Evolutionary conservation across 345 rosid genomes (phyloP).

Genomic region (Mercurialis annua): DNA sequence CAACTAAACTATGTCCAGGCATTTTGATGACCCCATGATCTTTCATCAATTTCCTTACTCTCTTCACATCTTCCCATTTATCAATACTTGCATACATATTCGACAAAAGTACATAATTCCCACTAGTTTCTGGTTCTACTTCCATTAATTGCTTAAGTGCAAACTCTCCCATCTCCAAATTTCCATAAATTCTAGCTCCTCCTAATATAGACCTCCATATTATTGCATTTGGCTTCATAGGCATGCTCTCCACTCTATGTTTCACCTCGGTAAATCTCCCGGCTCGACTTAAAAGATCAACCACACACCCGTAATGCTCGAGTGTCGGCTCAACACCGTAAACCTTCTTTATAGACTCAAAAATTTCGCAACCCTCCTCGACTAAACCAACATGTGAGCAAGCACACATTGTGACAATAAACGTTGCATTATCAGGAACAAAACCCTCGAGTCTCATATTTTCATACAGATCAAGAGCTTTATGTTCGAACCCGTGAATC

Average conservation of each 20-base stretch:
- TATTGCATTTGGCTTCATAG: slow-evolving; percentile 55
- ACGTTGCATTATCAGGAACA: slow-evolving; percentile 50
- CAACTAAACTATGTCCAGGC: slow-evolving; percentile 56
- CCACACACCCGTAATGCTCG: slow-evolving; percentile 64
- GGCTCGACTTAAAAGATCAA: slow-evolving; percentile 57
- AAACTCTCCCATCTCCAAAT: slow-evolving; percentile 43
- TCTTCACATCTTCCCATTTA: slow-evolving; percentile 58
- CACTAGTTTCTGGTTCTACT: slow-evolving; percentile 51
- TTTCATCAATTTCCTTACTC: slow-evolving; percentile 60
- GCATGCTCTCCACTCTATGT: slow-evolving; percentile 48
- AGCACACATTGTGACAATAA: slow-evolving; percentile 48
- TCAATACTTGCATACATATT: slow-evolving; percentile 52
- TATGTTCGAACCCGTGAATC: slow-evolving; percentile 45
- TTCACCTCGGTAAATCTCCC: slow-evolving; percentile 56
- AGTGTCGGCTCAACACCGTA: slow-evolving; percentile 47
- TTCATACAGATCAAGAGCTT: slow-evolving; percentile 39
- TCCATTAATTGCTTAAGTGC: slow-evolving; percentile 45
- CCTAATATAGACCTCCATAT: slow-evolving; percentile 66
- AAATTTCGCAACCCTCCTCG: slow-evolving; percentile 41
- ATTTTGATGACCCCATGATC: slow-evolving; percentile 39
- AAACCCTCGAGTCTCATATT: slow-evolving; percentile 36
- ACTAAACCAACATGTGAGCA: slow-evolving; percentile 67
- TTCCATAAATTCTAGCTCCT: slow-evolving; percentile 57
- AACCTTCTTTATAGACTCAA: slow-evolving; percentile 42
- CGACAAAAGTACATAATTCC: slow-evolving; percentile 61